These are phyloP conservation scores for Harringtonia lauricola DNA, from an alignment of 2,329 filamentous ascomycete species.

Conservation along the genomic window DNA sequence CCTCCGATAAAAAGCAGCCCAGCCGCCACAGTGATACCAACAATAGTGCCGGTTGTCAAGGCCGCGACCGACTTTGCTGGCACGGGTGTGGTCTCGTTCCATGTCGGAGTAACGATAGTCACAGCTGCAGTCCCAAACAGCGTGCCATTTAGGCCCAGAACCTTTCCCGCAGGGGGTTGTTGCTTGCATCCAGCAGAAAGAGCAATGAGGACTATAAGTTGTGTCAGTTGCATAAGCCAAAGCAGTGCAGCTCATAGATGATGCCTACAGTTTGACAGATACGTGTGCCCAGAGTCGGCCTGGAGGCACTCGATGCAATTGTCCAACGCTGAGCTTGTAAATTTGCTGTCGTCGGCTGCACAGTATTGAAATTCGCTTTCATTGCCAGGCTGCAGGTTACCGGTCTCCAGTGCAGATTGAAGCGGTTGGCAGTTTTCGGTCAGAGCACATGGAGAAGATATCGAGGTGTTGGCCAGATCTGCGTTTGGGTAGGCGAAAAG, in stretches of 20 bases:
- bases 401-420: constrained; percentile 23
- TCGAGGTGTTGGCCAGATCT: constrained; percentile 20
- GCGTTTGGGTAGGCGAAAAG: constrained; percentile 26
- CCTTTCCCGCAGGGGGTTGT: constrained; percentile 23
- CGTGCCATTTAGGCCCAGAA: constrained; percentile 29
- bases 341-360: constrained; percentile 21
- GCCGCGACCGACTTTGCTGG: constrained; percentile 10
- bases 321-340: constrained; percentile 20
- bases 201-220: constrained; percentile 30
- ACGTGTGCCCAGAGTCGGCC: constrained; percentile 26
- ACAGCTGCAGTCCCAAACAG: constrained; percentile 27
- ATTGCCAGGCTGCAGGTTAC: constrained; percentile 16
- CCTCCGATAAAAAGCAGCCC: constrained; percentile 30
- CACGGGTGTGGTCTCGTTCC: constrained; percentile 14
- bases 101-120: constrained; percentile 26
- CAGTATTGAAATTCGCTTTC: constrained; percentile 29
- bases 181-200: constrained; percentile 37
- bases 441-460: constrained; percentile 31
- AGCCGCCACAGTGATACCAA: constrained; percentile 39
- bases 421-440: constrained; percentile 29
- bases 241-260: neutral
- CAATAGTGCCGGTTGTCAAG: constrained; percentile 38
- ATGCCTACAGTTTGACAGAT: constrained; percentile 37
- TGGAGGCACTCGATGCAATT: constrained; percentile 32
- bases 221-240: neutral